Conservation (phyloP, 139 green algal species). For the Pycnococcus provasolii region DNA sequence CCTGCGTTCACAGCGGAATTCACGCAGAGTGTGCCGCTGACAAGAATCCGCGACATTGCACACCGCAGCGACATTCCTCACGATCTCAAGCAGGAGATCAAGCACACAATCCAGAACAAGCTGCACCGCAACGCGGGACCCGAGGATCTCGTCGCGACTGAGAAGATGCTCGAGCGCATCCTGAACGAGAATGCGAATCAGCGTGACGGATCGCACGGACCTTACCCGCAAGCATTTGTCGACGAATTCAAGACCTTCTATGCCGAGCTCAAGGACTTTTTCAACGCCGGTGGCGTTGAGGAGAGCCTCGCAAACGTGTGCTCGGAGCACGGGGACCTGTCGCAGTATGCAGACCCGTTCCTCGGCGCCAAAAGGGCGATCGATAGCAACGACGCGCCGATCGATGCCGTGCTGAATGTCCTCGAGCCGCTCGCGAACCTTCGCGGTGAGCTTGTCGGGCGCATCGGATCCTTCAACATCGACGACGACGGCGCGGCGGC, state of each 20-base stretch:
- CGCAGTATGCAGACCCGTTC: too few relatives aligned
- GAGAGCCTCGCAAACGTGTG: conserved; percentile 39
- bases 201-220: conserved; percentile 9
- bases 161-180: conserved; percentile 75
- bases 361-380: too few relatives aligned
- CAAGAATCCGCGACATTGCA: conserved; percentile 93
- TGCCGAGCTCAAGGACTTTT: conserved; percentile 88
- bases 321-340: too few relatives aligned
- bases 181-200: neutral
- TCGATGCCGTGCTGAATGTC: too few relatives aligned
- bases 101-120: conserved; percentile 99
- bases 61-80: conserved; percentile 56
- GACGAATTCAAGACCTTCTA: conserved; percentile 79
- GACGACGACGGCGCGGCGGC: neutral
- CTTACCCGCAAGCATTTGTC: conserved; percentile 75
- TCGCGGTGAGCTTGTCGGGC: too few relatives aligned
- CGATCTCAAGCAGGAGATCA: conserved; percentile 77
- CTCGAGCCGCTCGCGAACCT: too few relatives aligned
- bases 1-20: conserved; percentile 84
- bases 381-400: too few relatives aligned
- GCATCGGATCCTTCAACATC: too few relatives aligned
- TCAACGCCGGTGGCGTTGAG: conserved; percentile 67
- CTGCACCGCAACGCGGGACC: conserved; percentile 90
- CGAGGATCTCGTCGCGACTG: conserved; percentile 89
- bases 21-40: conserved; percentile 71